phyloP scores from a whole-genome alignment of 1,284 basidiomycete genomes.

The Pyrrhoderma lamaoense region DNA sequence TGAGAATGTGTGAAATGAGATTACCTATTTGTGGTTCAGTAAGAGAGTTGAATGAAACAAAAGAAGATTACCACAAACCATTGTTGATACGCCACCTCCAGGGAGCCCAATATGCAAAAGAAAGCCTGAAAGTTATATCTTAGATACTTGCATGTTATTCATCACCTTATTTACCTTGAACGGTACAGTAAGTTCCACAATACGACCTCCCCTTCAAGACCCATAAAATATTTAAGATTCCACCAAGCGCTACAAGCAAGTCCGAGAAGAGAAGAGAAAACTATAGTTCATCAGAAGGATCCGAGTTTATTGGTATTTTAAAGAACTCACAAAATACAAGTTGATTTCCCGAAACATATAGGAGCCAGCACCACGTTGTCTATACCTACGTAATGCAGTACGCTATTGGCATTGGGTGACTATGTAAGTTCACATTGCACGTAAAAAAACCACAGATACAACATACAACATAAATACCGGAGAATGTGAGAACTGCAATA shows the following conservation, averaged over 20 bases:
- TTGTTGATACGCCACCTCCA: slow-evolving; percentile 12
- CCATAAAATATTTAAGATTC: slow-evolving; percentile 14
- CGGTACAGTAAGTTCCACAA: slow-evolving; percentile 14
- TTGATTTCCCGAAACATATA: slow-evolving; percentile 6
- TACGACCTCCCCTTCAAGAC: slow-evolving; percentile 1
- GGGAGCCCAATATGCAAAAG: slow-evolving; percentile 7
- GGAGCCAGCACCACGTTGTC: neutral
- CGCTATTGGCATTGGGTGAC: neutral
- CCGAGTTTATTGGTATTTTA: neutral
- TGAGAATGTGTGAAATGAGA: slow-evolving; percentile 18
- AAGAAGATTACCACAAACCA: slow-evolving; percentile 9
- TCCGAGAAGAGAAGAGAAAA: slow-evolving; percentile 16
- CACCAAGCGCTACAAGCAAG: slow-evolving; percentile 13
- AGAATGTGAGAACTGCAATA: neutral
- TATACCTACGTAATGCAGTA: neutral
- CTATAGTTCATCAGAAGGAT: neutral
- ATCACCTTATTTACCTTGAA: slow-evolving; percentile 9
- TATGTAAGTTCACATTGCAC: neutral
- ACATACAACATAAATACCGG: slow-evolving; percentile 13
- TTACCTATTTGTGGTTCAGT: slow-evolving; percentile 10
- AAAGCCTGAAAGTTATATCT: neutral
- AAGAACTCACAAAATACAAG: slow-evolving; percentile 13
- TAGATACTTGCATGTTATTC: neutral
- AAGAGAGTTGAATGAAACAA: neutral
- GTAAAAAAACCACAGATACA: neutral